Evolutionary conservation across 148 eudicot species (phyloP).

Genomic region (Rhododendron williamsianum): DNA sequence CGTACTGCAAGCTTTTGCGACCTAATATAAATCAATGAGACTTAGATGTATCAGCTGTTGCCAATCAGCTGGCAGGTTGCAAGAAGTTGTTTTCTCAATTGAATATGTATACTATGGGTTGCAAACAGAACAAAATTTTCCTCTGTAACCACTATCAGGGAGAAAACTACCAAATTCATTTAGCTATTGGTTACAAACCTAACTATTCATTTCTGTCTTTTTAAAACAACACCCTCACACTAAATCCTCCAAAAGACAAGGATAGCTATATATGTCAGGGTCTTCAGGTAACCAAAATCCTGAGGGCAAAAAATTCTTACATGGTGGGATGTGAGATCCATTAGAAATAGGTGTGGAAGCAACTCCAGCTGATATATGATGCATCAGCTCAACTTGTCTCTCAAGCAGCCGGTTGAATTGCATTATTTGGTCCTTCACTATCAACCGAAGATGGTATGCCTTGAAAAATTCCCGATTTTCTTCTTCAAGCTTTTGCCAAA

Average conservation of each 20-base stretch:
- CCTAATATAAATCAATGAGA: not conserved
- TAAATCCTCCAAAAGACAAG: not conserved
- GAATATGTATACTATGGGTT: not conserved
- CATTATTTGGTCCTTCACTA: slow-evolving; percentile 67
- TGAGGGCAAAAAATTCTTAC: slow-evolving; percentile 31
- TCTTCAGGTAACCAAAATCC: not conserved
- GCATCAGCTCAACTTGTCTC: slow-evolving; percentile 62
- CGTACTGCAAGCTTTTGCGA: not conserved
- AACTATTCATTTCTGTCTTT: not conserved
- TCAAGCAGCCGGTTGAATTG: slow-evolving; percentile 65
- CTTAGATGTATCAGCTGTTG: not conserved
- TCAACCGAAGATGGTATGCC: slow-evolving; percentile 73
- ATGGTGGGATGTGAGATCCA: slow-evolving; percentile 56
- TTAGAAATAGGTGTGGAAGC: slow-evolving; percentile 46
- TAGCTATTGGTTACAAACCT: not conserved
- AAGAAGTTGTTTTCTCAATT: not conserved
- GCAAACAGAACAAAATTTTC: not conserved
- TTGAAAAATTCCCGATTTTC: slow-evolving; percentile 88
- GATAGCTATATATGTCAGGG: not conserved
- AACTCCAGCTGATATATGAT: slow-evolving; percentile 46
- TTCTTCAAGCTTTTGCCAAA: slow-evolving; percentile 90
- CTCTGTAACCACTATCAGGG: not conserved
- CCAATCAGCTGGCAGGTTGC: slow-evolving; percentile 5
- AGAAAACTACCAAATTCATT: not conserved
- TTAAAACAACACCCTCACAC: not conserved